Evolutionary conservation across 2,329 filamentous ascomycete genomes (phyloP), one percentile per base, ranked within the genome.

Genomic region (Annulohypoxylon truncatum): DNA sequence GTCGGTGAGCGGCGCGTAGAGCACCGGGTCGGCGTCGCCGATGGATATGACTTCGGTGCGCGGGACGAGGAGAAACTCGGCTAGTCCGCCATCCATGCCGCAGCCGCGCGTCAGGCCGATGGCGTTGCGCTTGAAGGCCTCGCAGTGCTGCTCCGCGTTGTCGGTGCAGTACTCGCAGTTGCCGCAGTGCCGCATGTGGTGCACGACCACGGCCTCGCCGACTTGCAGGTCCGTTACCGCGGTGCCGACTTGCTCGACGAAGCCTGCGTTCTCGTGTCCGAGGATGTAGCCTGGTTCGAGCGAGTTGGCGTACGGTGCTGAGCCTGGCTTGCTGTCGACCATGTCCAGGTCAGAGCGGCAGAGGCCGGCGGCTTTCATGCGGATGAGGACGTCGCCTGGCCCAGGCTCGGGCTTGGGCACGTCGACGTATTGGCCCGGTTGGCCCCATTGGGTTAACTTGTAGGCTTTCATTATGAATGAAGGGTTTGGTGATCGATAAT

Each of bases 241-340:
- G 42, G 15, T 50, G 31, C 69, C 69, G 8, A 64, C 2, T 24
- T 56, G n/a, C 22, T 54, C 67, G 10, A 71, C 64, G 50, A 56
- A 66, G 12, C 69, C 69, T 8, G 67, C 67, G 46, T 69, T 71
- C 59, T 71, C 69, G 59, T 71, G 69, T 18, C 69, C 67, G 0
- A 71, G 62, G 29, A 66, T 66, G 47, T 69, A 71, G 20, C 65
- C 59, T 18, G 61, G 55, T 26, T 64, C 64, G 26, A 71, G 52
- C 5, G 61, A 66, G 52, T 63, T 60, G 13, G 69, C 69, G 61
- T 69, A 71, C 2, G 69, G 69, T 13, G 58, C 55, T 5, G 67
- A 68, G n/a, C 68, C 68, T 6, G 66, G 68, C 50, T 60, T 44
- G 67, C 67, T 71, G 52, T 71, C 69, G 12, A 71, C 56, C 69